Evolutionary conservation across 208 protist species (phyloP).

Genomic region (Leishmania lainsoni): DNA sequence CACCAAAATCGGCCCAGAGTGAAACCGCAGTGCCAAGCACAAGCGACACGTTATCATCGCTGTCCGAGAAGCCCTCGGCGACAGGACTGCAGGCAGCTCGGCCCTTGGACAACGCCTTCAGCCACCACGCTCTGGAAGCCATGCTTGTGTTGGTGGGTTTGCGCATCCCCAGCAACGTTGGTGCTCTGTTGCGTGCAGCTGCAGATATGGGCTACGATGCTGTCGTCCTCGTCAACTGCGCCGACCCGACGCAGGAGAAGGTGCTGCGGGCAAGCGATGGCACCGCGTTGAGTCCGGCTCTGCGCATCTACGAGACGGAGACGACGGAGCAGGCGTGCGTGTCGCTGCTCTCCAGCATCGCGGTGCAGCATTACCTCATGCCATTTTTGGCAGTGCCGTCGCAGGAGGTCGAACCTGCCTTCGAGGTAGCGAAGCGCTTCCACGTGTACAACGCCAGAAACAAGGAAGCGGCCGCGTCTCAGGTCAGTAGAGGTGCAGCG

Average conservation of each 20-base stretch:
- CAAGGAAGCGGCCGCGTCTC: background rate
- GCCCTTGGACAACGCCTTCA: constrained; percentile 9
- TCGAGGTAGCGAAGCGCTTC: constrained; percentile 72
- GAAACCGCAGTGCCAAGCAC: background rate
- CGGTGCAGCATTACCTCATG: constrained; percentile 60
- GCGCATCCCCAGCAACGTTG: constrained; percentile 87
- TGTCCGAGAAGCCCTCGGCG: background rate
- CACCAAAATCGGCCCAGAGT: background rate
- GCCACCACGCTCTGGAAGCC: constrained; percentile 30
- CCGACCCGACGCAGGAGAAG: constrained; percentile 81
- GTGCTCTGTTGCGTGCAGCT: constrained; percentile 68
- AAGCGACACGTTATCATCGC: background rate
- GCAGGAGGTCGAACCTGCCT: constrained; percentile 64
- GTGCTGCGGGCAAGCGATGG: constrained; percentile 87
- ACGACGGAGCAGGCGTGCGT: constrained; percentile 37
- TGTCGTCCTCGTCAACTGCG: constrained; percentile 72
- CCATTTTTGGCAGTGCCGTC: constrained; percentile 80
- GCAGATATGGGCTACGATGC: constrained; percentile 77
- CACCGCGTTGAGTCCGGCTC: constrained; percentile 48
- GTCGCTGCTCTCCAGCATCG: constrained; percentile 61
- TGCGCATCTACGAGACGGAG: constrained; percentile 35
- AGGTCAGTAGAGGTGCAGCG: background rate
- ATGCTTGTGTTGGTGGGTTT: constrained; percentile 82
- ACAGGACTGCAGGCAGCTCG: background rate
- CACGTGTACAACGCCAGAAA: constrained; percentile 43